Evolutionary conservation across 805 yeast genomes (phyloP).

Genomic region (Ogataea pini): DNA sequence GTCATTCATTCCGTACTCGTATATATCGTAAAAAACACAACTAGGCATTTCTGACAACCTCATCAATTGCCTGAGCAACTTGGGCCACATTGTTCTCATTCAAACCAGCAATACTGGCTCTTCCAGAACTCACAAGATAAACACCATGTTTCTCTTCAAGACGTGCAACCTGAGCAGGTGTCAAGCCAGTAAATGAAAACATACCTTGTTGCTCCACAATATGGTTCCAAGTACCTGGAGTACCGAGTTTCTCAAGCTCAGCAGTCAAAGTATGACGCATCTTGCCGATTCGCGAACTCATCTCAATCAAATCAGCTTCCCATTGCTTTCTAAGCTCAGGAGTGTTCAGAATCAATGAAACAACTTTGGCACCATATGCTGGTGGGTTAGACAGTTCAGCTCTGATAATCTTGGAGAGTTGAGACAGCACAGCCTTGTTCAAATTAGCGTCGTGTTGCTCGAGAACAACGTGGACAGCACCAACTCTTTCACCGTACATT

Average conservation of each 20-base stretch:
- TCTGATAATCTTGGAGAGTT: conserved; percentile 72
- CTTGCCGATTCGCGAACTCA: conserved; percentile 78
- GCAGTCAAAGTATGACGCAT: conserved; percentile 75
- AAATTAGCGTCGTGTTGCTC: conserved; percentile 44
- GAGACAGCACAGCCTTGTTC: conserved; percentile 65
- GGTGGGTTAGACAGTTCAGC: conserved; percentile 94
- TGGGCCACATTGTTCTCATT: conserved; percentile 73
- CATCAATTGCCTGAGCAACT: conserved; percentile 82
- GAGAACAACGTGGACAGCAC: conserved; percentile 80
- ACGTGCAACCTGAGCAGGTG: conserved; percentile 71
- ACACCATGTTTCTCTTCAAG: conserved; percentile 78
- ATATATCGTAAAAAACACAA: too few relatives aligned
- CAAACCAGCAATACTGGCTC: conserved; percentile 93
- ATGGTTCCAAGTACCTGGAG: conserved; percentile 94
- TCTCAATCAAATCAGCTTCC: conserved; percentile 78
- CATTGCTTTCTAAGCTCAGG: conserved; percentile 74
- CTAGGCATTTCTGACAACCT: conserved; percentile 54
- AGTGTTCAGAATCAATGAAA: conserved; percentile 67
- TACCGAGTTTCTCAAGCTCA: conserved; percentile 58
- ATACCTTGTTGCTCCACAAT: conserved; percentile 90
- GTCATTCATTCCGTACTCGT: not conserved
- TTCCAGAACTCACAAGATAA: conserved; percentile 78
- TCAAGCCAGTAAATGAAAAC: conserved; percentile 93
- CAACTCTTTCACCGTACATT: conserved; percentile 96
- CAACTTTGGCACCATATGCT: conserved; percentile 92